Percentiles rank a stretch among this genome's conserved stretches.
Conservation (phyloP, 805 yeast species). For the Saturnispora hagleri region DNA sequence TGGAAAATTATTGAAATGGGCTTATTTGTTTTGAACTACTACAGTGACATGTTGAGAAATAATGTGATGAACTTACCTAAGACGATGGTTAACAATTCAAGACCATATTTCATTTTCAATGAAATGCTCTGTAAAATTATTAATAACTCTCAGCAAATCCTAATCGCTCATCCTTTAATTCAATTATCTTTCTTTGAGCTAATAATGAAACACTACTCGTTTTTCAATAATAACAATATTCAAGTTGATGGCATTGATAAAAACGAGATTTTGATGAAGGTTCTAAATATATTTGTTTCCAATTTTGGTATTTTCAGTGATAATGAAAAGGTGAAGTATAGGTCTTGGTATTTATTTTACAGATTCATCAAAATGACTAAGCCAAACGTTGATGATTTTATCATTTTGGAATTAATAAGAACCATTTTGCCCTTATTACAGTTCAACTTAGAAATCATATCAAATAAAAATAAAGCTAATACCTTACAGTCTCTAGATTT, state of each 20-base stretch:
- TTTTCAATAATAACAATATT: constrained; percentile 38
- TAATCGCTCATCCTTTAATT: constrained; percentile 68
- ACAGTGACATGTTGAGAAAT: constrained; percentile 71
- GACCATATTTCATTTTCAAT: constrained; percentile 54
- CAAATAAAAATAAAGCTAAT: constrained; percentile 20
- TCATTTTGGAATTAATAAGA: constrained; percentile 48
- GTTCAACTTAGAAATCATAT: constrained; percentile 46
- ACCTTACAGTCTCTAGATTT: constrained; percentile 19
- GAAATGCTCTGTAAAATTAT: constrained; percentile 46
- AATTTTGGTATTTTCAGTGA: constrained; percentile 74
- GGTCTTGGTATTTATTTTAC: constrained; percentile 87
- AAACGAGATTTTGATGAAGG: constrained; percentile 45
- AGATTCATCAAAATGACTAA: constrained; percentile 73
- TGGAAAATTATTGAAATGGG: constrained; percentile 90
- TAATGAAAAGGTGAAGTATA: constrained; percentile 61
- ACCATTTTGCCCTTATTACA: constrained; percentile 53
- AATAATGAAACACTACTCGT: constrained; percentile 66
- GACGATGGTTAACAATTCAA: constrained; percentile 52
- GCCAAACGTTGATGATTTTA: constrained; percentile 45
- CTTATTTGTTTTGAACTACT: constrained; percentile 67
- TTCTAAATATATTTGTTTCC: constrained; percentile 71
- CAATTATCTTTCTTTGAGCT: constrained; percentile 80
- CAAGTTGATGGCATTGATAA: constrained; percentile 34
- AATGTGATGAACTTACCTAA: constrained; percentile 67
- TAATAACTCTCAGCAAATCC: constrained; percentile 28